A percentile compares a stretch with the other conserved stretches of the same genome.
These are phyloP conservation scores for Erythrophleum ivorense DNA, from an alignment of 331 rosid species.

Conservation along the genomic window DNA sequence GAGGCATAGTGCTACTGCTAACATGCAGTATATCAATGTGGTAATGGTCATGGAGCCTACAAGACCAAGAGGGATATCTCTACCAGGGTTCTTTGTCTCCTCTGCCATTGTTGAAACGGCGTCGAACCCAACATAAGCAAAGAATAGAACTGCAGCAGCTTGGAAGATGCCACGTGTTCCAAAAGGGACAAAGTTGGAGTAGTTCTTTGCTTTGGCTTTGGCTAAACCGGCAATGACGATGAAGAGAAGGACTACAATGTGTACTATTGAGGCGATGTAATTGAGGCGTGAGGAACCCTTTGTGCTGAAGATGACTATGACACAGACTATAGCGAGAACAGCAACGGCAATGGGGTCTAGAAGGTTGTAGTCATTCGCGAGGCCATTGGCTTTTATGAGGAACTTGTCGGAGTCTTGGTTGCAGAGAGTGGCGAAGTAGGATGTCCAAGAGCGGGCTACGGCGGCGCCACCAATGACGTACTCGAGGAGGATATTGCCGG, in stretches of 20 bases:
- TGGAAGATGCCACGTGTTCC: conserved; percentile 48
- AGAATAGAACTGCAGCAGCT: conserved; percentile 56
- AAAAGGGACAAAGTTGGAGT: conserved; percentile 42
- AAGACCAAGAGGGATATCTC: conserved; percentile 60
- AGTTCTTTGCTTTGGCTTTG: conserved; percentile 46
- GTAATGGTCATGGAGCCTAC: conserved; percentile 53
- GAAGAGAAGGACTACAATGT: conserved; percentile 48
- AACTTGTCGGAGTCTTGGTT: conserved; percentile 65
- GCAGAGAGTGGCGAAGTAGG: conserved; percentile 86
- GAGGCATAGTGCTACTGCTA: conserved; percentile 54
- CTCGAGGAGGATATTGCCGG: conserved; percentile 85
- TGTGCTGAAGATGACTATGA: conserved; percentile 50
- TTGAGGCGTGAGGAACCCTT: conserved; percentile 60
- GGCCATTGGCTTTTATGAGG: conserved; percentile 47
- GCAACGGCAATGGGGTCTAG: conserved; percentile 59
- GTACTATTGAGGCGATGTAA: conserved; percentile 49
- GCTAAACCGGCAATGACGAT: conserved; percentile 47
- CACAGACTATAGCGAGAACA: conserved; percentile 29
- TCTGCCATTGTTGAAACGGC: conserved; percentile 61
- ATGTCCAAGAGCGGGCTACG: conserved; percentile 86
- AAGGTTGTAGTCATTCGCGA: conserved; percentile 38
- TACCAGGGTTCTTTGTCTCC: conserved; percentile 55
- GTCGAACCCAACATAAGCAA: conserved; percentile 61
- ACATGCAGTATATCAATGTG: conserved; percentile 45
- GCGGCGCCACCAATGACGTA: conserved; percentile 74